These are phyloP conservation scores for Magnolia changhungtana DNA, from an alignment of 164 flowering plant genomes.

Conservation along the genomic window DNA sequence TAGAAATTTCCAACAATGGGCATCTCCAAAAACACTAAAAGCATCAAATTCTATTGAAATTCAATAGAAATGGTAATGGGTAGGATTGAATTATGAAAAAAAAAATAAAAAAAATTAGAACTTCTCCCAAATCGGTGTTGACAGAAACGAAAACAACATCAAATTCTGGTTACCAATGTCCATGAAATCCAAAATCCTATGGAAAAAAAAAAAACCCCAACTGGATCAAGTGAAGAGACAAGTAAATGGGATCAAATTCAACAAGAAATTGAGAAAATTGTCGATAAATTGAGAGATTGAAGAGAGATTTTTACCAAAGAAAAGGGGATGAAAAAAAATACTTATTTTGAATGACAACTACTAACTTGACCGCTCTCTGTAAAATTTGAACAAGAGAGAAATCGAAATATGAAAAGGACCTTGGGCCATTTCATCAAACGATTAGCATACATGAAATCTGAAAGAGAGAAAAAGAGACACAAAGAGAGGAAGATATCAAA, in stretches of 20 bases:
- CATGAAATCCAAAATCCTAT: slow-evolving; percentile 6
- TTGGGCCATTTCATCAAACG: no score
- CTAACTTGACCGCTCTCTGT: slow-evolving; percentile 73
- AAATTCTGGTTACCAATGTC: slow-evolving; percentile 31
- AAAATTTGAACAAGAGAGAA: slow-evolving; percentile 25
- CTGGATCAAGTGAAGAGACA: slow-evolving; percentile 42
- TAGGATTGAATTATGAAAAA: no score
- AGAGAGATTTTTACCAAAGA: slow-evolving; percentile 44
- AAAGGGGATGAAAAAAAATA: slow-evolving; percentile 44
- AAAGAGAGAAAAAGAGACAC: no score
- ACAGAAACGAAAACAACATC: slow-evolving; percentile 33
- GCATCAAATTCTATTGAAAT: slow-evolving; percentile 41
- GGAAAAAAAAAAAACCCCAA: slow-evolving; percentile 35
- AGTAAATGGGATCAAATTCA: slow-evolving; percentile 40
- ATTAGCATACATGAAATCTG: no score
- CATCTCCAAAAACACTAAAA: slow-evolving; percentile 24
- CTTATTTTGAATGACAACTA: slow-evolving; percentile 57
- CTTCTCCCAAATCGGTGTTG: no score
- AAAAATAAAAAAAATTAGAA: no score
- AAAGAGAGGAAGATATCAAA: no score
- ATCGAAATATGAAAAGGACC: no score
- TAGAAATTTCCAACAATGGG: slow-evolving; percentile 15
- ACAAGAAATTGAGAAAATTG: slow-evolving; percentile 9
- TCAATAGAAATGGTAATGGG: no score
- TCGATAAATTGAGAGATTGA: slow-evolving; percentile 9